A percentile compares a stretch with the other conserved stretches of the same genome.
Conservation (phyloP, 176 grass and related monocot species). For the Cenchrus purpureus region DNA sequence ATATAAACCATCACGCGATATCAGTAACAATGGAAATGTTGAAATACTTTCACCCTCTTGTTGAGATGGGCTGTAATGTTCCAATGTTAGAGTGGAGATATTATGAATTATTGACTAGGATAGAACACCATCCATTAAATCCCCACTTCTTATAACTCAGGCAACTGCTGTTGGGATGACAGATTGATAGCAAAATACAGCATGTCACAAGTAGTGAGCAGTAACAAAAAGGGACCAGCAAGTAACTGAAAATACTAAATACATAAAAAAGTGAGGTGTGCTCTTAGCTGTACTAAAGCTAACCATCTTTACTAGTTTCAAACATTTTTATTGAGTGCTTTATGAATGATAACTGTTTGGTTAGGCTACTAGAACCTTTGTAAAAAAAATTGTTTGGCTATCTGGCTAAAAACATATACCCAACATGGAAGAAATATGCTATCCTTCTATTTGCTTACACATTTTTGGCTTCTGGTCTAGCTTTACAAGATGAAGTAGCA, state of each 20-base stretch:
- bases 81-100: not conserved
- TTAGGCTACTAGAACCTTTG: not conserved
- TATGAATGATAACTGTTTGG: not conserved
- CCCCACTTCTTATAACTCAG: not conserved
- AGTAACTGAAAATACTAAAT: not conserved
- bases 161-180: not conserved
- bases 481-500: not conserved
- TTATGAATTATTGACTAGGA: not conserved
- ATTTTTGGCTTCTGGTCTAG: not conserved
- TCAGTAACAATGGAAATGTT: not conserved
- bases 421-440: not conserved
- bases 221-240: not conserved
- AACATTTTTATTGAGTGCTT: not conserved
- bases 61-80: not conserved
- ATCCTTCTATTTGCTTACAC: not conserved
- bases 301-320: not conserved
- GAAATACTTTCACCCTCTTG: not conserved
- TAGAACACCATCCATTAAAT: not conserved
- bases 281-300: not conserved
- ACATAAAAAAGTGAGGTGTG: not conserved
- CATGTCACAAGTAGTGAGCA: not conserved
- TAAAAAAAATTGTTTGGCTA: not conserved
- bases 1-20: not conserved
- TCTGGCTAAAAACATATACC: not conserved
- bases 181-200: not conserved